phyloP scores from a whole-genome alignment of 1,284 basidiomycete genomes.

The Ceratobasidium theobromae region DNA sequence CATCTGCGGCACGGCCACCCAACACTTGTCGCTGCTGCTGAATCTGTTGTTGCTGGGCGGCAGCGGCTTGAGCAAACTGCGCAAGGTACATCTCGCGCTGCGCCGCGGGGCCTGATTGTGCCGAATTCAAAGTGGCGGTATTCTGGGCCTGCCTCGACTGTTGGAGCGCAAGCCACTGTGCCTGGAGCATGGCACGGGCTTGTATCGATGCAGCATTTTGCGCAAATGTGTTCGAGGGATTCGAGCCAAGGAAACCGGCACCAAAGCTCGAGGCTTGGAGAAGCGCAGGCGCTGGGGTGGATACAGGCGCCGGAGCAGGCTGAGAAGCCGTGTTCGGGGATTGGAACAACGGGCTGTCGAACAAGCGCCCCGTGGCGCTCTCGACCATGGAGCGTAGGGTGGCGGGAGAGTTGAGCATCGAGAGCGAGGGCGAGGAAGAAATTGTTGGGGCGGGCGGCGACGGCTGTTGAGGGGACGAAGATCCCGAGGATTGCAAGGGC shows the following conservation, averaged over 20 bases:
- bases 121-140: background rate
- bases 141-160: constrained; percentile 1
- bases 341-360: background rate
- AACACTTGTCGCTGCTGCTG: constrained; percentile 39
- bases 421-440: constrained; percentile 27
- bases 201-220: constrained; percentile 15
- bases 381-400: constrained; percentile 1
- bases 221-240: background rate
- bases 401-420: constrained; percentile 13
- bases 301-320: background rate
- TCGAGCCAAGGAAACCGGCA: background rate
- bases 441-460: background rate
- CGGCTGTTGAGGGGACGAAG: background rate
- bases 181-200: constrained; percentile 21
- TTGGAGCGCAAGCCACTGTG: constrained; percentile 19
- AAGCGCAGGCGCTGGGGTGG: constrained; percentile 29
- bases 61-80: constrained; percentile 34
- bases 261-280: constrained; percentile 34
- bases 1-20: constrained; percentile 39
- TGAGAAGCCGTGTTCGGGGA: background rate
- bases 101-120: background rate
- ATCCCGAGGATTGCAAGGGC: background rate
- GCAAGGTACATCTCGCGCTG: constrained; percentile 20
- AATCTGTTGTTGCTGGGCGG: constrained; percentile 34
- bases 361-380: too few species aligned